Evolutionary conservation across 2,329 filamentous ascomycete species (phyloP).

Genomic region (Onygenales sp.): DNA sequence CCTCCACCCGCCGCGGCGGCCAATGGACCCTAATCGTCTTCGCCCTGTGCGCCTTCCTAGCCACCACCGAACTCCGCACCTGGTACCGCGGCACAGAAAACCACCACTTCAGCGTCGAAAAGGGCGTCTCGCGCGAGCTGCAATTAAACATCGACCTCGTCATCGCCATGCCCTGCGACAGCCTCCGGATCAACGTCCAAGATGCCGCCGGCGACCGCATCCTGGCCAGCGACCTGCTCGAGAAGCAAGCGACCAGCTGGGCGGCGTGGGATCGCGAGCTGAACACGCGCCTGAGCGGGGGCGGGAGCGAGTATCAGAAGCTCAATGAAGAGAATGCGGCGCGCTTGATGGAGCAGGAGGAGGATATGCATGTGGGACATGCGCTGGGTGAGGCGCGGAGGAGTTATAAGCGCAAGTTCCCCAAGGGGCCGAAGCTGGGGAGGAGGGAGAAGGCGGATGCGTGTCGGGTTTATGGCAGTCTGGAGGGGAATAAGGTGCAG

Average conservation of each 20-base stretch:
- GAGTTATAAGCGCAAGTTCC: slow-evolving; percentile 55
- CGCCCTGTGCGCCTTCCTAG: slow-evolving; percentile 62
- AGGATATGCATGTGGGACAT: slow-evolving; percentile 82
- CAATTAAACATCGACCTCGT: slow-evolving; percentile 97
- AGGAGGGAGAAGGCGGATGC: slow-evolving; percentile 53
- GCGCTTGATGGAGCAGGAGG: slow-evolving; percentile 39
- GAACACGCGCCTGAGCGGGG: slow-evolving; percentile 48
- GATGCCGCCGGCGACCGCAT: slow-evolving; percentile 90
- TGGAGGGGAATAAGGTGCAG: slow-evolving; percentile 94
- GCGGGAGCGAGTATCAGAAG: slow-evolving; percentile 47
- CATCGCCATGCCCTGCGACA: slow-evolving; percentile 73
- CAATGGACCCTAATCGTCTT: slow-evolving; percentile 86
- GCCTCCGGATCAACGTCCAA: slow-evolving; percentile 94
- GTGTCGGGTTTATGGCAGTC: slow-evolving; percentile 79
- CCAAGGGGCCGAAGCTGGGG: slow-evolving; percentile 63
- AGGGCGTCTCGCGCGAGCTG: slow-evolving; percentile 74
- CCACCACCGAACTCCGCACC: slow-evolving; percentile 65
- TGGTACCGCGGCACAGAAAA: slow-evolving; percentile 81
- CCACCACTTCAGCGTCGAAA: slow-evolving; percentile 89
- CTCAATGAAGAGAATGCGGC: slow-evolving; percentile 55
- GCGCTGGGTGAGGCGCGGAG: slow-evolving; percentile 66
- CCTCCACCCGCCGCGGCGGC: slow-evolving; percentile 73
- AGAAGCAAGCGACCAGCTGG: slow-evolving; percentile 73
- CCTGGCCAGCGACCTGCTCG: slow-evolving; percentile 64
- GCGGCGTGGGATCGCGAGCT: slow-evolving; percentile 65